Conservation (phyloP, 148 eudicot species). For the Heliamphora exappendiculata region DNA sequence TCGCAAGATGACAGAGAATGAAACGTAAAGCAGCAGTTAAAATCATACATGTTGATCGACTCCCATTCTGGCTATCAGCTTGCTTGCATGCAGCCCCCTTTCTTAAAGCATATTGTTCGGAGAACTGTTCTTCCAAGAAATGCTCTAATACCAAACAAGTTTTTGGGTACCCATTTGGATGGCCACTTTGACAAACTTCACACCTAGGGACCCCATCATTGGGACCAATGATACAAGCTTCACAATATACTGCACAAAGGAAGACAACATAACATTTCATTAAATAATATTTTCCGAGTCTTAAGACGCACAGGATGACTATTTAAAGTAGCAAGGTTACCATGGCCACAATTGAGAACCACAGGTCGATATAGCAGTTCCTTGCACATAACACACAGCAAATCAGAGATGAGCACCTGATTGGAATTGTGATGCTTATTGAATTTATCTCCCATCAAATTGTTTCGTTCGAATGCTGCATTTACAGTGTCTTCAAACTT, state of each 20-base stretch:
- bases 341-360: conserved; percentile 82
- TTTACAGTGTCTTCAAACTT: background rate
- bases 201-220: conserved; percentile 40
- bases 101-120: conserved; percentile 40
- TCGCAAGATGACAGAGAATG: background rate
- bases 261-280: background rate
- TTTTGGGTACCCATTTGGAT: conserved; percentile 56
- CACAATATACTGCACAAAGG: conserved; percentile 43
- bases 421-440: conserved; percentile 13
- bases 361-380: conserved; percentile 51
- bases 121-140: conserved; percentile 51
- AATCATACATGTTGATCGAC: conserved; percentile 28
- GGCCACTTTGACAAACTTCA: conserved; percentile 45
- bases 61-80: conserved; percentile 23
- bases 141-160: conserved; percentile 51
- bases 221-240: conserved; percentile 41
- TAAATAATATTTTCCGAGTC: background rate
- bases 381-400: conserved; percentile 51
- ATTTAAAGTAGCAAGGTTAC: conserved; percentile 24
- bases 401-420: conserved; percentile 29
- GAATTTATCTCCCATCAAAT: background rate
- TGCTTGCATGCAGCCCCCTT: conserved; percentile 20
- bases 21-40: background rate
- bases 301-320: background rate
- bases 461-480: conserved; percentile 11